Conservation (phyloP, 2,329 filamentous ascomycete genomes). For the Dichotomopilus funicola region DNA sequence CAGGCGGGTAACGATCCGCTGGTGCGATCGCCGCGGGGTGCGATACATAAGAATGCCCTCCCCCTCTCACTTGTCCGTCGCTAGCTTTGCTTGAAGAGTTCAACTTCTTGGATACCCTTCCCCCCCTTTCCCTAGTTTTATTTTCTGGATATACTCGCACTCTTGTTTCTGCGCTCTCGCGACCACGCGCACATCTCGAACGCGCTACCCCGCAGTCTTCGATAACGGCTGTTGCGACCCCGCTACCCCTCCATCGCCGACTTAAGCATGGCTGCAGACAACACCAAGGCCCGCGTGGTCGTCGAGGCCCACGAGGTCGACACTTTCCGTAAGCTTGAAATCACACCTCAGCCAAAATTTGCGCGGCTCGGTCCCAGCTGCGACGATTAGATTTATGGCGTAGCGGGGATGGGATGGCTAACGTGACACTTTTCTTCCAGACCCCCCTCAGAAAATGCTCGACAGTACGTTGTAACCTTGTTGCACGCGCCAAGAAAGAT, state of each 20-base stretch:
- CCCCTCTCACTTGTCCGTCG: constrained; percentile 7
- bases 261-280: constrained; percentile 40
- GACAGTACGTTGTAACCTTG: constrained; percentile 46
- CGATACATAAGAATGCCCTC: constrained; percentile 22
- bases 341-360: background rate
- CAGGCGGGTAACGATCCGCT: constrained; percentile 16
- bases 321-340: constrained; percentile 54
- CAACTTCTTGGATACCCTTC: background rate
- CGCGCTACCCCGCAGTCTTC: background rate
- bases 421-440: constrained; percentile 32
- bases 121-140: background rate
- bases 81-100: background rate
- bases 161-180: background rate
- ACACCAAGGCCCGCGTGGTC: constrained; percentile 53
- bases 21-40: constrained; percentile 17
- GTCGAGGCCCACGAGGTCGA: constrained; percentile 70
- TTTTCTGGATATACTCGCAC: background rate
- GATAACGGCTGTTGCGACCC: constrained; percentile 8
- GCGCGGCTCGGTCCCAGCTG: too few relatives aligned
- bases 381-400: too few relatives aligned
- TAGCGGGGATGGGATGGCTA: constrained; percentile 4
- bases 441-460: constrained; percentile 61
- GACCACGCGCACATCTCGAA: background rate
- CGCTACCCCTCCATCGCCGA: constrained; percentile 14
- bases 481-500: constrained; percentile 15